Conservation (phyloP, 495 filamentous ascomycete species). For the Clohesyomyces aquaticus region DNA sequence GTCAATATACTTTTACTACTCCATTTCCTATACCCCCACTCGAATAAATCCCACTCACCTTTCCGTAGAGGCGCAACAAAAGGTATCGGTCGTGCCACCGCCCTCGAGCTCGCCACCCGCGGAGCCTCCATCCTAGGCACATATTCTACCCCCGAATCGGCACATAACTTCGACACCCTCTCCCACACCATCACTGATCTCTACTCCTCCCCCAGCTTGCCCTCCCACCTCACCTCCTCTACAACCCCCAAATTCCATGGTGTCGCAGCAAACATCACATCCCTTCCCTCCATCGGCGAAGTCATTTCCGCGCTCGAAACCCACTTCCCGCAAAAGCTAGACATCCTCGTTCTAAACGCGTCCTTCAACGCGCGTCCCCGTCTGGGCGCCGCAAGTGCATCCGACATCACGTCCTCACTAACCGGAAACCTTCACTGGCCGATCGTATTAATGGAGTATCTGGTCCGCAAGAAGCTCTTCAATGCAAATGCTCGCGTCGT, state of each 20-base stretch:
- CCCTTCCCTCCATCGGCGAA: conserved; percentile 17
- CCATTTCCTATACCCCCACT: not conserved
- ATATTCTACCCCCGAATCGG: conserved; percentile 38
- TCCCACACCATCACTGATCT: conserved; percentile 34
- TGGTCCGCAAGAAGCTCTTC: conserved; percentile 32
- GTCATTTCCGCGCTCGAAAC: conserved; percentile 14
- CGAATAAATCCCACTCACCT: conserved; percentile 4
- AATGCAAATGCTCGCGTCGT: conserved; percentile 28
- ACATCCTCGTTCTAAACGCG: conserved; percentile 39
- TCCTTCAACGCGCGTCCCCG: conserved; percentile 6
- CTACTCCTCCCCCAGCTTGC: conserved; percentile 17
- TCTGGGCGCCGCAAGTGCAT: conserved; percentile 26
- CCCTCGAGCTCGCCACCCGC: conserved; percentile 36
- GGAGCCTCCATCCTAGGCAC: conserved; percentile 39
- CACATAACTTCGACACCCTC: conserved; percentile 39
- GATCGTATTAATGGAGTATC: conserved; percentile 31
- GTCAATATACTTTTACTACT: too few relatives aligned
- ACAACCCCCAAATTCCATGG: conserved; percentile 30
- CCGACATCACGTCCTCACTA: conserved; percentile 25
- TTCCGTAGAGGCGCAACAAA: conserved; percentile 37
- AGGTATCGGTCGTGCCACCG: conserved; percentile 43
- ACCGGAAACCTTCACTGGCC: conserved; percentile 37
- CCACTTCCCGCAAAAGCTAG: conserved; percentile 28
- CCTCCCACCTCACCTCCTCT: not conserved
- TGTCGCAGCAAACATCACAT: conserved; percentile 37